Percentiles rank a stretch among this genome's conserved stretches.
These are phyloP conservation scores for Kwoniella mangroviensis DNA, from an alignment of 768 basidiomycete genomes.

Conservation along the genomic window DNA sequence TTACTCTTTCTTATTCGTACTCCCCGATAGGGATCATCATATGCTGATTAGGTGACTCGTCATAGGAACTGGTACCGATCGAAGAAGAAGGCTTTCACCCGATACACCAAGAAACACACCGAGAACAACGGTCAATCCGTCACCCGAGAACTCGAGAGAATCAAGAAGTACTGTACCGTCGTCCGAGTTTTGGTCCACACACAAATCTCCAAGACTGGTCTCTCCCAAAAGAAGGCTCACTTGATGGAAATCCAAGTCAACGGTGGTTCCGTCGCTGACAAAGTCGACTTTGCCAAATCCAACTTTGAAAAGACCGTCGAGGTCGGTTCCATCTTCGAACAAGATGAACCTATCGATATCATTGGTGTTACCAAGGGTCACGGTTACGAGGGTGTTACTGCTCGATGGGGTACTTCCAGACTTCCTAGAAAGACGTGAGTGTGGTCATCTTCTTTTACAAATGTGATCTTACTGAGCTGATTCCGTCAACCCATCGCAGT, in stretches of 20 bases:
- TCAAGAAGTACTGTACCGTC: constrained; percentile 99
- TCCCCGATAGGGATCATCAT: too few relatives aligned
- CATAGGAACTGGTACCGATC: constrained; percentile 98
- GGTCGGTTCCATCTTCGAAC: constrained; percentile 83
- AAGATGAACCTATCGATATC: constrained; percentile 93
- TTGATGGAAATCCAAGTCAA: constrained; percentile 99
- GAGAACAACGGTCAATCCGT: constrained; percentile 91
- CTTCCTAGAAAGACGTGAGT: constrained; percentile 83
- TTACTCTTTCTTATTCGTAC: neutral
- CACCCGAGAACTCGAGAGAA: constrained; percentile 95
- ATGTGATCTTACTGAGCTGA: neutral
- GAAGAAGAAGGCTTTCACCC: constrained; percentile 99
- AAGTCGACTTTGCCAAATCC: constrained; percentile 91
- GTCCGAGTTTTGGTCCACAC: constrained; percentile 99
- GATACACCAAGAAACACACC: constrained; percentile 98
- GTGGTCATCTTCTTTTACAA: neutral
- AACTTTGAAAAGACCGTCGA: constrained; percentile 97
- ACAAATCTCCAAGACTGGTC: constrained; percentile 96
- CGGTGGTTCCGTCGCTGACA: constrained; percentile 89
- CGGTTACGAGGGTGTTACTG: constrained; percentile 99
- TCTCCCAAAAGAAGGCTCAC: constrained; percentile 99
- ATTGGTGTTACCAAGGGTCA: constrained; percentile 98
- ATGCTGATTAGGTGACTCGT: too few relatives aligned
- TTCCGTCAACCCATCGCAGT: constrained; percentile 59
- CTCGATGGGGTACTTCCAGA: constrained; percentile 99